Conservation (phyloP, 352 stramenopile species). For the Pythium volutum region DNA sequence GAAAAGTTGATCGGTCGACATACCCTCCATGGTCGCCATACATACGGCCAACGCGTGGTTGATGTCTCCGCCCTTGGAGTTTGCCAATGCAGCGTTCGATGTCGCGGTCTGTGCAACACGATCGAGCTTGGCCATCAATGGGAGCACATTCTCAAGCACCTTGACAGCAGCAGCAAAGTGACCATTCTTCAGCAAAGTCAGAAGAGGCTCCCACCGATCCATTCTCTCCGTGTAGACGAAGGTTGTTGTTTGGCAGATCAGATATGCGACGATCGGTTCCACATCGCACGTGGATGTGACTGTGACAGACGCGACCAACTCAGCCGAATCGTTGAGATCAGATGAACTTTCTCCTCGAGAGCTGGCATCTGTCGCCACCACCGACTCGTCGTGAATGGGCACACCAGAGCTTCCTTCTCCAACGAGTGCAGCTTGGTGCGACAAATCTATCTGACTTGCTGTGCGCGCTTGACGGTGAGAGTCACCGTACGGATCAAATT, state of each 20-base stretch:
- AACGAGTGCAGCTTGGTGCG: constrained; percentile 22
- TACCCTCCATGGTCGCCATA: constrained; percentile 68
- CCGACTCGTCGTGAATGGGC: constrained; percentile 24
- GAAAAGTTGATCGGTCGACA: constrained; percentile 66
- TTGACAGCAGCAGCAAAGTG: constrained; percentile 60
- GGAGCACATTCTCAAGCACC: constrained; percentile 73
- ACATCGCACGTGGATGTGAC: constrained; percentile 54
- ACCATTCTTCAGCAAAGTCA: constrained; percentile 68
- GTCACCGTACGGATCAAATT: constrained; percentile 15
- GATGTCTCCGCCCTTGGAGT: constrained; percentile 2
- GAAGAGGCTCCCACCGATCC: constrained; percentile 78
- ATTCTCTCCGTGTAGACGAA: constrained; percentile 73
- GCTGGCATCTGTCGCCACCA: background rate
- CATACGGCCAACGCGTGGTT: constrained; percentile 65
- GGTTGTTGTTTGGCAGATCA: constrained; percentile 78
- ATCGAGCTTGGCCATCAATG: constrained; percentile 57
- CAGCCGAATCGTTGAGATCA: constrained; percentile 17
- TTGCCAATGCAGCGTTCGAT: background rate
- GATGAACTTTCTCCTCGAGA: constrained; percentile 11
- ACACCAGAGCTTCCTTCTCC: constrained; percentile 22
- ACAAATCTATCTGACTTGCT: background rate
- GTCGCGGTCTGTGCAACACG: constrained; percentile 14
- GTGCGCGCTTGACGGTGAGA: background rate
- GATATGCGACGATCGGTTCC: constrained; percentile 83
- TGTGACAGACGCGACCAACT: constrained; percentile 26